Evolutionary conservation across 2,329 filamentous ascomycete genomes (phyloP).

Genomic region (Fusarium continuum): DNA sequence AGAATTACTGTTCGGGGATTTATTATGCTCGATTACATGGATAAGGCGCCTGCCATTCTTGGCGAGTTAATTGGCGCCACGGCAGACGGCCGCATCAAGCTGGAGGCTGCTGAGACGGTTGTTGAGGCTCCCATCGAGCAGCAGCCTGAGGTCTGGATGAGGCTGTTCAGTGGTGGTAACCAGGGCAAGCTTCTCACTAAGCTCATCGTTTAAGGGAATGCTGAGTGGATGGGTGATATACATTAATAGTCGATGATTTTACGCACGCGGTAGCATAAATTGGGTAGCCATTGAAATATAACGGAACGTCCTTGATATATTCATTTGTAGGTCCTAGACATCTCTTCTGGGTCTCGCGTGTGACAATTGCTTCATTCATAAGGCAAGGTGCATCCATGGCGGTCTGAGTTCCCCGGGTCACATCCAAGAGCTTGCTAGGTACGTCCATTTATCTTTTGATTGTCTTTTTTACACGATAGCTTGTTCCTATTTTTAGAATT

Average conservation of each 20-base stretch:
- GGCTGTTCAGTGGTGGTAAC: constrained; percentile 41
- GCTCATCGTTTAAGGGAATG: constrained; percentile 31
- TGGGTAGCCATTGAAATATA: not conserved
- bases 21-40: constrained; percentile 45
- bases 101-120: constrained; percentile 39
- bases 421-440: no score
- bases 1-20: constrained; percentile 41
- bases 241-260: not conserved
- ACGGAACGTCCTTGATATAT: no score
- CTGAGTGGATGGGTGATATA: not conserved
- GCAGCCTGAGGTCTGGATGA: constrained; percentile 43
- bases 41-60: constrained; percentile 41
- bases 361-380: no score
- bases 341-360: no score
- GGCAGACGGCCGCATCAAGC: constrained; percentile 42
- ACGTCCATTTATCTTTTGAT: no score
- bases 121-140: constrained; percentile 42
- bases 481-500: no score
- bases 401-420: no score
- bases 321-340: no score
- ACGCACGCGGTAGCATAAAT: not conserved
- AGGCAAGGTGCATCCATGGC: no score
- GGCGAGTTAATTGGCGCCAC: constrained; percentile 42
- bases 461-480: no score
- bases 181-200: constrained; percentile 45